A percentile compares a stretch with the other conserved stretches of the same genome.
Evolutionary conservation across 371 early-diverging fungal genomes (phyloP).

Genomic region (Rhizomucor miehei): DNA sequence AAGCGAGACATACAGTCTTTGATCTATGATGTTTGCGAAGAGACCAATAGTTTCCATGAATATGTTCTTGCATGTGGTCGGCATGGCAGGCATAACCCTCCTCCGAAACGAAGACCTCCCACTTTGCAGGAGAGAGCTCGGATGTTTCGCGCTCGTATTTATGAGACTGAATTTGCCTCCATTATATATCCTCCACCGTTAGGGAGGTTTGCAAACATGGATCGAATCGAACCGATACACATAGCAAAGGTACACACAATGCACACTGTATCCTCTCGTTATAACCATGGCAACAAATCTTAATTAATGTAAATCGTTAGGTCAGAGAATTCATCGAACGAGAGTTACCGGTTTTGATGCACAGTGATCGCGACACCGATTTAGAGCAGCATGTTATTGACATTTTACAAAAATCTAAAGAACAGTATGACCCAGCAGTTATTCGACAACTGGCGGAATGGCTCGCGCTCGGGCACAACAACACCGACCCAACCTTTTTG

Average conservation of each 20-base stretch:
- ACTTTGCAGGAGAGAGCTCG: constrained; percentile 17
- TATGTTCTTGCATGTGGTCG: constrained; percentile 22
- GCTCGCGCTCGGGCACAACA: background rate
- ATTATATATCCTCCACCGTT: constrained; percentile 23
- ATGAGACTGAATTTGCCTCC: constrained; percentile 8
- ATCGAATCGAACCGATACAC: constrained; percentile 27
- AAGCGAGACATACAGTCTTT: constrained; percentile 32
- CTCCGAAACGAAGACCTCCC: constrained; percentile 5
- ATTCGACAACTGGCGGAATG: background rate
- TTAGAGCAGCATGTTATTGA: background rate
- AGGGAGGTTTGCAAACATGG: constrained; percentile 9
- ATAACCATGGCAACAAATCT: no score
- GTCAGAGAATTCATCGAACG: background rate
- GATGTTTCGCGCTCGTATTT: constrained; percentile 20
- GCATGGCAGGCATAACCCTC: constrained; percentile 31
- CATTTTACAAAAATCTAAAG: background rate
- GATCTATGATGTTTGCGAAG: constrained; percentile 39
- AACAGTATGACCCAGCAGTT: background rate
- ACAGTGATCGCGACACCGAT: background rate
- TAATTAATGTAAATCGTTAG: background rate
- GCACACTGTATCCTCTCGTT: no score
- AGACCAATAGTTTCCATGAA: constrained; percentile 34
- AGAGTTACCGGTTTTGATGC: background rate
- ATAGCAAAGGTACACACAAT: constrained; percentile 29
- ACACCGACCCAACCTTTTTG: background rate